A percentile compares a stretch with the other conserved stretches of the same genome.
Conservation (phyloP, 768 basidiomycete species). For the Leccinum barrowsii region DNA sequence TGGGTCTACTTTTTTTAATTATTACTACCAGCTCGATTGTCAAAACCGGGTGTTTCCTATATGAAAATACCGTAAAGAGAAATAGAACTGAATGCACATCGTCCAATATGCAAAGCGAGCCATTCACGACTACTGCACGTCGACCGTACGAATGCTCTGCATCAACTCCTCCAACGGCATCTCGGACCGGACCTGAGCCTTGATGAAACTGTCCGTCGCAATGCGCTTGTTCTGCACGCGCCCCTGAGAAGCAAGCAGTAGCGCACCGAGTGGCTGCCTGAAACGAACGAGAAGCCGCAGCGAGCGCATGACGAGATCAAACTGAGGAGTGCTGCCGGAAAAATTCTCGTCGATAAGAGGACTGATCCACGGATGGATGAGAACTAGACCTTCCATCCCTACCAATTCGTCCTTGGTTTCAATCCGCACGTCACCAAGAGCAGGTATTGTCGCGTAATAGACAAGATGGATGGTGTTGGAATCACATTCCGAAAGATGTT, state of each 20-base stretch:
- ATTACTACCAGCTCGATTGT: no score
- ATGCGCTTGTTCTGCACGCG: not conserved
- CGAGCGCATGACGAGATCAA: not conserved
- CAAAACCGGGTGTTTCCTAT: no score
- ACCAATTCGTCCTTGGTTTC: not conserved
- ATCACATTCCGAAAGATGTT: no score
- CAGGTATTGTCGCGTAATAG: not conserved
- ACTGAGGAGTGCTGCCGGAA: not conserved
- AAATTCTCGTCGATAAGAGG: not conserved
- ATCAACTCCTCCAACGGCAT: not conserved
- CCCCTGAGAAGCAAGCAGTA: not conserved
- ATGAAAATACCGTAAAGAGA: not conserved
- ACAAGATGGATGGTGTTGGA: no score
- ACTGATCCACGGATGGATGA: not conserved
- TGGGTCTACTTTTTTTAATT: no score
- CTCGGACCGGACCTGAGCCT: not conserved
- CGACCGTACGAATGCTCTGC: not conserved
- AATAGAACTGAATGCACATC: not conserved
- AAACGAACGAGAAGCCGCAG: not conserved
- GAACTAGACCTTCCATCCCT: not conserved
- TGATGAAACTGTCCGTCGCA: not conserved
- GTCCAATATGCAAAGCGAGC: not conserved
- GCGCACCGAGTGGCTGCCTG: not conserved
- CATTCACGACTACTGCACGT: not conserved
- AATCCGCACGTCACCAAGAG: not conserved